Base-by-base conservation (phyloP, 2,329 filamentous ascomycete genomes). In the Aspergillus sp. region DNA sequence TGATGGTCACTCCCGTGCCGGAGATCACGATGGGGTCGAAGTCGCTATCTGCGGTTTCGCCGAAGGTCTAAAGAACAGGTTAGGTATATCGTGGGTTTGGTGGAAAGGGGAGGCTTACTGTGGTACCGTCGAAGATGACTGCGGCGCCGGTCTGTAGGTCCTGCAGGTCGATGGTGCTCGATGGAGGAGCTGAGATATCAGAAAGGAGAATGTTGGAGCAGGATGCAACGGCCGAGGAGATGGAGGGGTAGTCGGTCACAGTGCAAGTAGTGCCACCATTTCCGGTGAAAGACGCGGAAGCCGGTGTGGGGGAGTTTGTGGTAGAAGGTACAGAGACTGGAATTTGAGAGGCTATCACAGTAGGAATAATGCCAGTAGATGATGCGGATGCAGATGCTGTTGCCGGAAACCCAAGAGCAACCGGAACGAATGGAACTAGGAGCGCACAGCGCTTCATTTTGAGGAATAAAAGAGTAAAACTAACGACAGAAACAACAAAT, bases 201-300 rank as follows among this genome's bases (percentile, higher is more conserved):
- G 75, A 70, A 11, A 81, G 68, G 3, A 72, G 70, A 44, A 81
- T 79, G 41, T 71, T 70, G 14, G 72, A 77, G 67, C 78, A 81
- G 1, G 73, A 70, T 4, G 69, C 69, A 6, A 76, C 72, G 14
- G 73, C 75, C 23, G 72, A 71, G 9, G 72, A 67, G 44, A 75
- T 72, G 27, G 72, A 63, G 17, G 63, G 67, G 40, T 67, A 72
- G 44, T 64, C 65, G 23, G 67, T 69, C 27, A 66, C 66, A 8
- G 62, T 62, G 61, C 66, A 68, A 33, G 66, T 61, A 9, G 60
- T 61, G 45, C 60, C 61, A 15, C 59, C 59, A 33, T 59, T 58
- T 17, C 59, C 61, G 11, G 45, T 57, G n/a, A 43, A 49, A 17
- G 57, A n/a, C 3, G 46, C 17, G 4, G 43, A 51, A 6, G 40